Percentiles rank a stretch among this genome's conserved stretches.
These are phyloP conservation scores for Kodamaea jinghongensis DNA, from an alignment of 805 yeast genomes.

Conservation along the genomic window DNA sequence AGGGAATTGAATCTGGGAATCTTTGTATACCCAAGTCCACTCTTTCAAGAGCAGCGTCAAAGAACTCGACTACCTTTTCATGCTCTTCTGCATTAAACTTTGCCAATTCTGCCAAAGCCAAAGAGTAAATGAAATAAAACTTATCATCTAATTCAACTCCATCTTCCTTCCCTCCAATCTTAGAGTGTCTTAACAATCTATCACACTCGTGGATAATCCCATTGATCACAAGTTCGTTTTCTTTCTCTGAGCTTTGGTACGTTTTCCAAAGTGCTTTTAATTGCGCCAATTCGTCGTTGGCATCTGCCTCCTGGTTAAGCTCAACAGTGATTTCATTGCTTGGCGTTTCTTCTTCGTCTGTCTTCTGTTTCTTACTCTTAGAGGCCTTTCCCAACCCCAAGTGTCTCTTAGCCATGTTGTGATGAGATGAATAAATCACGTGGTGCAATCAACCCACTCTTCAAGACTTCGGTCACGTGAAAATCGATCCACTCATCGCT, in stretches of 20 bases:
- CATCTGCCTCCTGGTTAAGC: slow-evolving; percentile 64
- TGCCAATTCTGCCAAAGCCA: slow-evolving; percentile 64
- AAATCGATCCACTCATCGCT: too few relatives aligned
- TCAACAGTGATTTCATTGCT: slow-evolving; percentile 50
- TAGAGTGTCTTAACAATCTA: slow-evolving; percentile 55
- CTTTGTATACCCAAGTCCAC: slow-evolving; percentile 54
- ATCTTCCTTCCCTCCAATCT: slow-evolving; percentile 10
- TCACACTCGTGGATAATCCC: slow-evolving; percentile 95
- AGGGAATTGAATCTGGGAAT: slow-evolving; percentile 44
- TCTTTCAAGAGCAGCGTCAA: slow-evolving; percentile 72
- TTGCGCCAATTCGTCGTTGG: slow-evolving; percentile 78
- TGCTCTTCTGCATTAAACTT: slow-evolving; percentile 50
- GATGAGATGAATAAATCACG: not conserved
- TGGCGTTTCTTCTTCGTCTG: slow-evolving; percentile 15
- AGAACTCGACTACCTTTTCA: slow-evolving; percentile 51
- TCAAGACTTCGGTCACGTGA: too few relatives aligned
- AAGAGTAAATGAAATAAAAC: slow-evolving; percentile 73
- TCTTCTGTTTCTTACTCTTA: slow-evolving; percentile 25
- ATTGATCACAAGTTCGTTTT: slow-evolving; percentile 63
- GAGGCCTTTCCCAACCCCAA: slow-evolving; percentile 39
- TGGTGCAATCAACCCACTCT: too few relatives aligned
- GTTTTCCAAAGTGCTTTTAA: slow-evolving; percentile 70
- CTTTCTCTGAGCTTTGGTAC: slow-evolving; percentile 53
- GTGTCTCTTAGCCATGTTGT: slow-evolving; percentile 29
- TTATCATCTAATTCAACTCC: slow-evolving; percentile 35